phyloP scores from a whole-genome alignment of 2,329 filamentous ascomycete genomes.

The Davidsoniella eucalypti region DNA sequence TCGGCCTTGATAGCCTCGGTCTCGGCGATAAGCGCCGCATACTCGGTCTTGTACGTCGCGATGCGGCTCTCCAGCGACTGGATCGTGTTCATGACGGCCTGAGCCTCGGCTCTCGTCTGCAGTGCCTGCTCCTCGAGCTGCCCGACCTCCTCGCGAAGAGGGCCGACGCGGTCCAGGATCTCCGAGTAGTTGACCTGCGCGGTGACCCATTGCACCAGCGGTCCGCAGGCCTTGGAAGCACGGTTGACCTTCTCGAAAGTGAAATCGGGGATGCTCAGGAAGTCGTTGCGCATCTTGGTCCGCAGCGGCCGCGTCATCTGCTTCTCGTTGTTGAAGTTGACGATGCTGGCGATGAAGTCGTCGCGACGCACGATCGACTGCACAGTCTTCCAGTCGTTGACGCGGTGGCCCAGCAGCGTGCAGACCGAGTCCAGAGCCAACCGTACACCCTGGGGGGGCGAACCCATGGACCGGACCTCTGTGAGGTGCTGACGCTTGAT shows the following conservation, averaged over 20 bases:
- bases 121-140: constrained; percentile 76
- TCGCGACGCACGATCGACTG: constrained; percentile 77
- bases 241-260: constrained; percentile 93
- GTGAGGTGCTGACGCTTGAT: constrained; percentile 96
- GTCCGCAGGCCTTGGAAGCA: constrained; percentile 91
- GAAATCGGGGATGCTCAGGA: constrained; percentile 83
- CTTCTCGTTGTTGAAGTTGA: constrained; percentile 88
- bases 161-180: constrained; percentile 85
- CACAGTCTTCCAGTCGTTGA: constrained; percentile 80
- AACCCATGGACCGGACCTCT: constrained; percentile 93
- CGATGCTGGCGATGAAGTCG: constrained; percentile 95
- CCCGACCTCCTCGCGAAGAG: constrained; percentile 75
- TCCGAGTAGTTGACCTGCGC: constrained; percentile 97
- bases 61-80: constrained; percentile 75
- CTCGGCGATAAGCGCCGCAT: constrained; percentile 88
- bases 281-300: constrained; percentile 82
- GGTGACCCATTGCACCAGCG: constrained; percentile 89
- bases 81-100: constrained; percentile 81
- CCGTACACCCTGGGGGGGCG: constrained; percentile 77
- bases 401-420: constrained; percentile 79
- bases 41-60: constrained; percentile 87
- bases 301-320: constrained; percentile 79
- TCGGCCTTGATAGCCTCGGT: constrained; percentile 94
- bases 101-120: constrained; percentile 83
- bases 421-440: constrained; percentile 93